Percentiles rank a stretch among this genome's conserved stretches.
Conservation (phyloP, 805 yeast species). For the Maudiozyma barnettii region DNA sequence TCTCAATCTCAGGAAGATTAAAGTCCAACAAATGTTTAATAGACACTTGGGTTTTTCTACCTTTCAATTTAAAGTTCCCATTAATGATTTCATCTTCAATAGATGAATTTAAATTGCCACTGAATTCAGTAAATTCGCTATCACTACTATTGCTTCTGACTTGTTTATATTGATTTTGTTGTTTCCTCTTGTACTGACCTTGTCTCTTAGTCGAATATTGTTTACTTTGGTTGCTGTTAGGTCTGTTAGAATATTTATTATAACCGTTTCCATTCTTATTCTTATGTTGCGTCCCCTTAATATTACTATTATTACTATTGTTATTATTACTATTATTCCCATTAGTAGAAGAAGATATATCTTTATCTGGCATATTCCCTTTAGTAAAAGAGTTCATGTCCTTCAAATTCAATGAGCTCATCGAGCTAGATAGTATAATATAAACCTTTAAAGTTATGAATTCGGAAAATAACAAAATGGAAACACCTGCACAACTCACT, state of each 20-base stretch:
- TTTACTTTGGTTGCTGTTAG: neutral
- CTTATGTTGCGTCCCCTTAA: no score
- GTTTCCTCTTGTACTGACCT: slow-evolving; percentile 8
- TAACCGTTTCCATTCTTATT: neutral
- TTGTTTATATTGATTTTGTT: slow-evolving; percentile 1
- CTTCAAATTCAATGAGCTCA: neutral
- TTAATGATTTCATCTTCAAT: slow-evolving; percentile 29
- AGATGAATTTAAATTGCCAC: slow-evolving; percentile 15
- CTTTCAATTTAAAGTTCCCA: slow-evolving; percentile 28
- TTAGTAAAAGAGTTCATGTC: neutral
- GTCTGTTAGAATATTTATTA: neutral
- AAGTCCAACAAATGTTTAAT: slow-evolving; percentile 62
- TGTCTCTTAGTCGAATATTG: slow-evolving; percentile 1
- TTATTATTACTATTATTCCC: no score
- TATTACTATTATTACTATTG: no score
- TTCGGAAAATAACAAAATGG: no score
- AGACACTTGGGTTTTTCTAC: slow-evolving; percentile 37
- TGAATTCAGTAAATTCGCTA: neutral
- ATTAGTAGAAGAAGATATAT: neutral
- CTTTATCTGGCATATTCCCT: neutral
- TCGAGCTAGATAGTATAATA: no score
- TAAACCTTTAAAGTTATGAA: no score
- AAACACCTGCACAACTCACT: no score
- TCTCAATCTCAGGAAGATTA: slow-evolving; percentile 36
- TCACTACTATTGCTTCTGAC: neutral